Percentiles rank a stretch among this genome's conserved stretches.
Evolutionary conservation across 345 rosid genomes (phyloP).

Genomic region (Eucalyptus pumila): DNA sequence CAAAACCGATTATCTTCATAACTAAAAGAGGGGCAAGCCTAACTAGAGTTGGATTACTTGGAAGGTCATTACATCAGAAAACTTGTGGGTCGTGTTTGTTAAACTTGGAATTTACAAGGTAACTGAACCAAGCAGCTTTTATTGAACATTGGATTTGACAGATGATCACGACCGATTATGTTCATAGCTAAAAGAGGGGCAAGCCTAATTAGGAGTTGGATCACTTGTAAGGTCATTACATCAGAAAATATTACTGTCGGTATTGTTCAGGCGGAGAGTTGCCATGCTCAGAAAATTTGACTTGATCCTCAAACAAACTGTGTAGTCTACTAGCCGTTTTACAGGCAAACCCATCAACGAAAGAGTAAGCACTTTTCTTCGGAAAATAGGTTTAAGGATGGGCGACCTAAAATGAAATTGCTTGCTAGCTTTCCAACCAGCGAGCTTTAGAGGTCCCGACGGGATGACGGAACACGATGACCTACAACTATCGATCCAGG

Average conservation of each 20-base stretch:
- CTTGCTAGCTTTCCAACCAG: background rate
- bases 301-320: background rate
- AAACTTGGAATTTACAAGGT: background rate
- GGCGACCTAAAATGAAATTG: background rate
- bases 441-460: background rate
- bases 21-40: background rate
- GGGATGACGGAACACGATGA: background rate
- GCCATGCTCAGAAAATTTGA: background rate
- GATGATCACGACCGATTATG: rapidly evolving
- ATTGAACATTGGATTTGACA: background rate
- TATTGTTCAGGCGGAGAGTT: background rate
- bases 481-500: background rate
- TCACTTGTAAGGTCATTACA: background rate
- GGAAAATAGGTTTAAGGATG: background rate
- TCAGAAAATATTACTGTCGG: background rate
- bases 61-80: background rate
- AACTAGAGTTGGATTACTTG: background rate
- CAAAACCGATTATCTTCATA: rapidly evolving
- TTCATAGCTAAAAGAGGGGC: background rate
- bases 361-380: background rate
- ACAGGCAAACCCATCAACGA: background rate
- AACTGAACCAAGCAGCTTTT: background rate
- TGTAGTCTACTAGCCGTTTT: background rate
- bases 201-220: background rate
- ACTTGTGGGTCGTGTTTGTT: background rate